These are phyloP conservation scores for Antitrichia curtipendula DNA, from an alignment of 225 moss, liverwort and hornwort species.

Conservation along the genomic window DNA sequence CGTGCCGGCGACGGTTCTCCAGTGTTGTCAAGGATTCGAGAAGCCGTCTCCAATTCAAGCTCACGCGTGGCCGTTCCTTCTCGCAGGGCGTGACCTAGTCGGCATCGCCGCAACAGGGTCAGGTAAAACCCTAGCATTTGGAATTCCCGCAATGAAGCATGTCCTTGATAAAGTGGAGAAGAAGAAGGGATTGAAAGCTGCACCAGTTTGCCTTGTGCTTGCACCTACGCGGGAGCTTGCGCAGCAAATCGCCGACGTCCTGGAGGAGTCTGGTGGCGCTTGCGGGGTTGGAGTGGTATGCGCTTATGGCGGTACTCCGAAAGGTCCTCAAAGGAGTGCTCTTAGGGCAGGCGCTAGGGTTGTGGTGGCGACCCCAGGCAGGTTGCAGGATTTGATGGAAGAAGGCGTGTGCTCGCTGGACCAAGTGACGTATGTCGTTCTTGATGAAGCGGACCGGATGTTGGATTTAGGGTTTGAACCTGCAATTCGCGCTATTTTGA, in stretches of 20 bases:
- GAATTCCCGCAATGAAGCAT: conserved; percentile 81
- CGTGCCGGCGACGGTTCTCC: conserved; percentile 48
- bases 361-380: conserved; percentile 83
- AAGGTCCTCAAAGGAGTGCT: conserved; percentile 43
- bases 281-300: conserved; percentile 45
- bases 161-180: conserved; percentile 56
- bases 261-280: conserved; percentile 35
- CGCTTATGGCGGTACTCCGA: conserved; percentile 41
- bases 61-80: conserved; percentile 86
- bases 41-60: conserved; percentile 87
- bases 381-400: conserved; percentile 87
- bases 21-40: conserved; percentile 68
- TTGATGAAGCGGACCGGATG: conserved; percentile 95
- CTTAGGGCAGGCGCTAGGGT: conserved; percentile 52
- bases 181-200: conserved; percentile 30
- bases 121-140: conserved; percentile 92
- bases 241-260: conserved; percentile 67
- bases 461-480: conserved; percentile 92
- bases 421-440: conserved; percentile 62
- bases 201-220: conserved; percentile 73
- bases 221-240: conserved; percentile 94
- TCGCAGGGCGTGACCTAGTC: conserved; percentile 81
- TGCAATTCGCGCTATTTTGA: conserved; percentile 74
- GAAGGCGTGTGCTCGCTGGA: conserved; percentile 78
- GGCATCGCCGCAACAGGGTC: conserved; percentile 97